These are phyloP conservation scores for Pilasporangium apinafurcum DNA, from an alignment of 352 stramenopile species.

Conservation along the genomic window DNA sequence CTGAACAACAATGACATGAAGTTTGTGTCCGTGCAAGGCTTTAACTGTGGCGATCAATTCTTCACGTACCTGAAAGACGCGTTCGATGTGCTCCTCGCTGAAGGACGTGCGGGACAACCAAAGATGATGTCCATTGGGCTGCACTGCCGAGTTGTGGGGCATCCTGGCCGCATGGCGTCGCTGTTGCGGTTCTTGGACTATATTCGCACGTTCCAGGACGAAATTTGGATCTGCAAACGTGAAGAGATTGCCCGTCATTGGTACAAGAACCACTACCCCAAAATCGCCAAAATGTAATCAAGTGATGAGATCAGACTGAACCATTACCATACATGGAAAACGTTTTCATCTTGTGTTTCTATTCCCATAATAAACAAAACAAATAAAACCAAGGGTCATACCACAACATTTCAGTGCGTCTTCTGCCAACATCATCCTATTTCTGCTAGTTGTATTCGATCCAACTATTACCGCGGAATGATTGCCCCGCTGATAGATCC, in stretches of 20 bases:
- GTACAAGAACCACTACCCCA: constrained; percentile 86
- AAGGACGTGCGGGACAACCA: constrained; percentile 77
- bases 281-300: constrained; percentile 48
- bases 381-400: too few relatives aligned
- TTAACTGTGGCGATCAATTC: constrained; percentile 91
- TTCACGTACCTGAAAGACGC: constrained; percentile 91
- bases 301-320: too few relatives aligned
- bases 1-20: constrained; percentile 96
- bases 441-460: neutral
- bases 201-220: constrained; percentile 76
- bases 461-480: constrained; percentile 24
- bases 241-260: constrained; percentile 94
- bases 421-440: constrained; percentile 1
- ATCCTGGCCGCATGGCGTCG: constrained; percentile 85
- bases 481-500: constrained; percentile 17
- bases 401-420: too few relatives aligned
- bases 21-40: constrained; percentile 90
- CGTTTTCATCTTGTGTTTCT: too few relatives aligned
- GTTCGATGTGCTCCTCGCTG: constrained; percentile 84
- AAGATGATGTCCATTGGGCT: constrained; percentile 97
- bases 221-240: constrained; percentile 91
- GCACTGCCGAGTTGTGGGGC: constrained; percentile 89
- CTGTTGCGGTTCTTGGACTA: constrained; percentile 94
- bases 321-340: neutral
- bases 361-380: too few relatives aligned